Conservation (phyloP, 257 asterid species). For the Thymus mandschuricus region DNA sequence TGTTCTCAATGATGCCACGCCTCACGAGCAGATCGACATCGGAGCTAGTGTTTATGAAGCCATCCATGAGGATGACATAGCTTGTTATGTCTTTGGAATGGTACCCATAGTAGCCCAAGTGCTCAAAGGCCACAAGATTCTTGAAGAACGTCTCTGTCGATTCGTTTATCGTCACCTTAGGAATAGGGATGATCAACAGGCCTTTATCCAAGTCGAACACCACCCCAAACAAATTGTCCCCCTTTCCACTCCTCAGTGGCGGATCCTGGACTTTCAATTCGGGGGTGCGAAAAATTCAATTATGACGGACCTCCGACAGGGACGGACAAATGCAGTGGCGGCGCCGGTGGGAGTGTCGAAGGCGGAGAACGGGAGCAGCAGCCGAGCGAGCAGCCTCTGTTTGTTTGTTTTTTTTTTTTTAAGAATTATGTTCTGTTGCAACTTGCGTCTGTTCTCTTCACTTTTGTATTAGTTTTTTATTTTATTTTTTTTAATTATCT, state of each 20-base stretch:
- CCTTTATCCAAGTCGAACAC: conserved; percentile 2
- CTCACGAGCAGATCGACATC: conserved; percentile 31
- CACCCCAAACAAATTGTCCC: conserved; percentile 25
- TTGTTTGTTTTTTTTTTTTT: too few species aligned
- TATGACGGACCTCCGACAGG: too few species aligned
- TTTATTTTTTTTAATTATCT: too few species aligned
- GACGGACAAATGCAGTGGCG: too few species aligned
- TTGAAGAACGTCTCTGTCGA: conserved; percentile 32
- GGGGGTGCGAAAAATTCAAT: too few species aligned
- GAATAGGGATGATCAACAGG: conserved; percentile 20
- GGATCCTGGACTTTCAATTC: too few species aligned
- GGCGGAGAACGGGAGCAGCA: too few species aligned
- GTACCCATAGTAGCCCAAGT: conserved; percentile 15
- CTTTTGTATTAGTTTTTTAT: too few species aligned
- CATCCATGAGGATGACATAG: conserved; percentile 38
- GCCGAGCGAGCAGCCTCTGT: too few species aligned
- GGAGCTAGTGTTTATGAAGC: conserved; percentile 30
- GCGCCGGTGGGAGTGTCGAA: too few species aligned
- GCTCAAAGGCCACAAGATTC: conserved; percentile 38
- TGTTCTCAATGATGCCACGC: conserved; percentile 1
- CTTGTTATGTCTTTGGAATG: conserved; percentile 28
- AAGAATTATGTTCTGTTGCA: too few species aligned
- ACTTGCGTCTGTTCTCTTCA: too few species aligned
- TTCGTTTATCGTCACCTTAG: conserved; percentile 22
- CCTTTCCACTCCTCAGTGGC: neutral